phyloP scores from a whole-genome alignment of 306 rosid genomes.

The Cucurbita pepo region DNA sequence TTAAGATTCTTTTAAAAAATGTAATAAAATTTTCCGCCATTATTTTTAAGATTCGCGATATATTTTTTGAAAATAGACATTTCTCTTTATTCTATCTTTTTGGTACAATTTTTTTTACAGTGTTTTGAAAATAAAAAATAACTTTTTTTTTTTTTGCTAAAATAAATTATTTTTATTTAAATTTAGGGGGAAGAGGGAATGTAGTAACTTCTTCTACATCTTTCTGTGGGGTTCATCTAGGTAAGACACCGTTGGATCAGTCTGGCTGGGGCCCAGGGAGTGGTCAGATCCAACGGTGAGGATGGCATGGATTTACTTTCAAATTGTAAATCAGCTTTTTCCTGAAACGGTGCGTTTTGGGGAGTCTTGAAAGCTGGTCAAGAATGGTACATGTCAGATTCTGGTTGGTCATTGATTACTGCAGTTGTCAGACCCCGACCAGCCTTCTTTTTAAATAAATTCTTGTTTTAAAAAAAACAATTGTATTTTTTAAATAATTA shows the following conservation, averaged over 20 bases:
- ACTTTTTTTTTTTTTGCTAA: no score
- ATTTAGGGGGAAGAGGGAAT: not conserved
- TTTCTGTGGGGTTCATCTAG: not conserved
- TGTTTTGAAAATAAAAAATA: no score
- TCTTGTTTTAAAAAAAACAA: no score
- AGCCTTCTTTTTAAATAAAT: no score
- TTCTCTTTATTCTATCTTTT: no score
- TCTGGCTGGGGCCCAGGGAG: not conserved
- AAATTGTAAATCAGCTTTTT: not conserved
- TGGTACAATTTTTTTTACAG: not conserved
- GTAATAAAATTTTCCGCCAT: not conserved
- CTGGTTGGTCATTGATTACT: not conserved
- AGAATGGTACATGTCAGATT: not conserved
- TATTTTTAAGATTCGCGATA: not conserved
- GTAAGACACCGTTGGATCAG: not conserved
- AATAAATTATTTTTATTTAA: no score
- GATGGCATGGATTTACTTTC: not conserved
- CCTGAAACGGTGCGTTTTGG: not conserved
- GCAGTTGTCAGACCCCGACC: not conserved
- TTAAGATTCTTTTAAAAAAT: no score
- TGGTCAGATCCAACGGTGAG: not conserved
- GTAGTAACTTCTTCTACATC: not conserved
- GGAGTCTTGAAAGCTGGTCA: not conserved
- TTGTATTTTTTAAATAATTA: no score
- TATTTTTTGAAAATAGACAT: not conserved